Percentiles rank a stretch among this genome's conserved stretches.
Conservation (phyloP, 805 yeast species). For the Yarrowia sp. region DNA sequence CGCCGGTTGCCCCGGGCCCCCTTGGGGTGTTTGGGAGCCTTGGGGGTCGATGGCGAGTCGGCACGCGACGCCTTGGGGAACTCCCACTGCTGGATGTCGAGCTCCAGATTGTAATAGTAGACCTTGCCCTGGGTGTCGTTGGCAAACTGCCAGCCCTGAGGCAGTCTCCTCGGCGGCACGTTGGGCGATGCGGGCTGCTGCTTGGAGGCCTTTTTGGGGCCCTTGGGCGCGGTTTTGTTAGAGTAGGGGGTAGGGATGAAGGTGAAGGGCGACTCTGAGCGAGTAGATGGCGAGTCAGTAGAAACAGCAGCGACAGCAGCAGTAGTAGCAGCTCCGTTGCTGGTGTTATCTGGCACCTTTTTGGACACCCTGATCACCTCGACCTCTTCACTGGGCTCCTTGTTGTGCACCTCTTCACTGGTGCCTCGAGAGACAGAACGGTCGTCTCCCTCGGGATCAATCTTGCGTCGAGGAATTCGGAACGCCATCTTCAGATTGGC, state of each 20-base stretch:
- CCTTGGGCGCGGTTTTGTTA: not conserved
- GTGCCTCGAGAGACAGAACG: not conserved
- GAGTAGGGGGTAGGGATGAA: constrained; percentile 27
- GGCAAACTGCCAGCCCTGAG: constrained; percentile 8
- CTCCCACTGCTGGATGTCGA: constrained; percentile 14
- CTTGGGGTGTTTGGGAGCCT: constrained; percentile 35
- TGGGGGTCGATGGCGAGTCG: not conserved
- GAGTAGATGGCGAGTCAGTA: not conserved
- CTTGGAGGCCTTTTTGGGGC: constrained; percentile 30
- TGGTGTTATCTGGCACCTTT: not conserved
- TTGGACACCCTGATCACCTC: not conserved
- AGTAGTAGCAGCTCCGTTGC: not conserved
- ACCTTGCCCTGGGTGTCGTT: constrained; percentile 2
- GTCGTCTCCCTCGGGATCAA: constrained; percentile 26
- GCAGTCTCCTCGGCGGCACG: not conserved
- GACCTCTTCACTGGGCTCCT: not conserved
- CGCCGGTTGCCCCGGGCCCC: constrained; percentile 31
- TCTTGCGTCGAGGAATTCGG: constrained; percentile 65
- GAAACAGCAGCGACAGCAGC: too few species aligned
- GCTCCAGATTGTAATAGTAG: constrained; percentile 17
- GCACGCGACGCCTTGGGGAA: constrained; percentile 20
- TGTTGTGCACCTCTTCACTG: not conserved
- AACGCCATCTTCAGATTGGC: constrained; percentile 72
- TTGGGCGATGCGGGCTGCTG: not conserved
- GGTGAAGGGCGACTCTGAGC: constrained; percentile 29